Conservation (phyloP, 495 filamentous ascomycete species). For the Penicillium nucicola region DNA sequence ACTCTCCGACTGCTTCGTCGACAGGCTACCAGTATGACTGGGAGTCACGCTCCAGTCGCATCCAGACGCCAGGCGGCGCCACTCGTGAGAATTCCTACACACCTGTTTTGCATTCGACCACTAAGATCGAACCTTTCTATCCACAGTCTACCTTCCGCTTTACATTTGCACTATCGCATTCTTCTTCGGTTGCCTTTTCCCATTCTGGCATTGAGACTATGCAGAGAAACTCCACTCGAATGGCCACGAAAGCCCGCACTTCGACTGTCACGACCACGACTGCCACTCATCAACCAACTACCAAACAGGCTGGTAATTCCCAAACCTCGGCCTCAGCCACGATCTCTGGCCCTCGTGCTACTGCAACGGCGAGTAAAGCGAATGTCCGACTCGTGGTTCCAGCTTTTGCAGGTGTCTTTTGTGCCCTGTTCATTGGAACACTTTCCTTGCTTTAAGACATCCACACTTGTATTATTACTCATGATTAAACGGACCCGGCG, state of each 20-base stretch:
- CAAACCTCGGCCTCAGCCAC: not conserved
- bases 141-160: slow-evolving; percentile 47
- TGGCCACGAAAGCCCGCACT: slow-evolving; percentile 1
- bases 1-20: slow-evolving; percentile 36
- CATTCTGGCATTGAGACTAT: slow-evolving; percentile 41
- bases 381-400: slow-evolving; percentile 4
- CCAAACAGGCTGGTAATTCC: not conserved
- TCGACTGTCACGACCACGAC: slow-evolving; percentile 1
- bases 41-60: slow-evolving; percentile 66
- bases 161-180: slow-evolving; percentile 46
- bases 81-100: slow-evolving; percentile 46
- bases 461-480: slow-evolving; percentile 23
- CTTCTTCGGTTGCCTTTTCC: slow-evolving; percentile 44
- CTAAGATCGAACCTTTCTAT: slow-evolving; percentile 5
- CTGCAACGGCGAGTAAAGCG: slow-evolving; percentile 19
- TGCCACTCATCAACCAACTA: not conserved
- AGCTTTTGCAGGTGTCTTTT: slow-evolving; percentile 13
- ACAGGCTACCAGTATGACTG: slow-evolving; percentile 65
- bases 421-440: slow-evolving; percentile 14
- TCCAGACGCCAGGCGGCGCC: slow-evolving; percentile 43
- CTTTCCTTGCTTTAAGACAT: slow-evolving; percentile 18
- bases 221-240: slow-evolving; percentile 3
- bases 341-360: not conserved
- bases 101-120: slow-evolving; percentile 12
- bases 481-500: slow-evolving; percentile 21